Evolutionary conservation across 345 rosid genomes (phyloP).

Genomic region (Dipteronia dyeriana): DNA sequence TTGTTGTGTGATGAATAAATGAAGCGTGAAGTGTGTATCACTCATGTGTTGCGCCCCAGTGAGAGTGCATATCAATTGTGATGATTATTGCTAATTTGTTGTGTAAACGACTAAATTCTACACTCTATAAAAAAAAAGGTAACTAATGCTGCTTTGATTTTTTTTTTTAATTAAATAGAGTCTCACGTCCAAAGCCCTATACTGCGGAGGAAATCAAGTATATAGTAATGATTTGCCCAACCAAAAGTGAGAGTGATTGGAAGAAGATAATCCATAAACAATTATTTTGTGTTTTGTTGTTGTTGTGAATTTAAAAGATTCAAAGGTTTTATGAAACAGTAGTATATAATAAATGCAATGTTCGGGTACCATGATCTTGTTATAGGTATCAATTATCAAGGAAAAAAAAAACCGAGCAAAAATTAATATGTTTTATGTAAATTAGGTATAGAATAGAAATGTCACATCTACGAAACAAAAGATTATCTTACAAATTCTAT

Average conservation of each 20-base stretch:
- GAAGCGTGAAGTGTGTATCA: constrained; percentile 17
- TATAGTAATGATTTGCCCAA: background rate
- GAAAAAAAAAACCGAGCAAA: too few relatives aligned
- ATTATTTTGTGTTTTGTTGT: too few relatives aligned
- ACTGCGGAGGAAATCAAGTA: constrained; percentile 9
- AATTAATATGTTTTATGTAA: too few relatives aligned
- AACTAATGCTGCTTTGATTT: constrained; percentile 11
- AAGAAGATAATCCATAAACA: too few relatives aligned
- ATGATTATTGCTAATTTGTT: constrained; percentile 19
- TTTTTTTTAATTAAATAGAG: constrained; percentile 22
- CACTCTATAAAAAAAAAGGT: background rate
- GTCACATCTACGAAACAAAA: background rate
- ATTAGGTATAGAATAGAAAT: background rate
- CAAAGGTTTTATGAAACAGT: too few relatives aligned
- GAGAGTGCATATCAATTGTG: constrained; percentile 11
- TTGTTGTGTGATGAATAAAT: background rate
- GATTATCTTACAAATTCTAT: background rate
- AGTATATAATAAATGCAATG: too few relatives aligned
- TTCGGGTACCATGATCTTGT: too few relatives aligned
- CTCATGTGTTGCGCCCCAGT: constrained; percentile 16
- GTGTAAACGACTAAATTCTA: constrained; percentile 6
- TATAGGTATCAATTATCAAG: too few relatives aligned
- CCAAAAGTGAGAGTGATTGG: background rate
- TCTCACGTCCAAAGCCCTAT: constrained; percentile 21
- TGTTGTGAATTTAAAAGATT: too few relatives aligned